Base-by-base conservation (phyloP, 768 basidiomycete genomes). In the Agaricus subrufescens region DNA sequence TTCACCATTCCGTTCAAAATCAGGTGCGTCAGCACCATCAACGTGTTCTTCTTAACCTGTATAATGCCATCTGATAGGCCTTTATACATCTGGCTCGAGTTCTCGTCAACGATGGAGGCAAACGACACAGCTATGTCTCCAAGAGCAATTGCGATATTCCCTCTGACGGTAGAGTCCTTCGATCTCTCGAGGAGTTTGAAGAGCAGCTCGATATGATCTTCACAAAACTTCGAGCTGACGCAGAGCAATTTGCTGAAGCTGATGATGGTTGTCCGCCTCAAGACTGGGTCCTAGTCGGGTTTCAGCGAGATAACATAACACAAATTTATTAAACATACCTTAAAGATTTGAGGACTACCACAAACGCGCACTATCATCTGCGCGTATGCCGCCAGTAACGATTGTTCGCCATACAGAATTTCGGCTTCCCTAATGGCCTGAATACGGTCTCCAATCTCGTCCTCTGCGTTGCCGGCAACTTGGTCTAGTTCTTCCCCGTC, bases 1-100 rank as follows among this genome's bases (percentile, higher is more conserved):
- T 98, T 99, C 80, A 99, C 91, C 97, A 98, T 98, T 2, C 96
- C 96, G 64, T 98, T 98, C 59, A 99, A 73, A 66, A 98, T 98
- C 58, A 99, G 73, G 69, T 98, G 94, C 10, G 94, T 96, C 54
- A 98, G 78, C 30, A 98, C 97, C 96, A 98, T 98, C 45, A 99
- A 80, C 37, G 96, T 97, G 72, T 98, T 98, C 80, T 98, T 98
- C 84, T 98, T 99, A 60, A 99, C 96, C 40, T 88, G 82, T 9
- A 92, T 71, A 62, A 96, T 83, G 40, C 74, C 75, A 68, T 99
- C 97, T 10, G 91, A 88, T 37, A 98, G 81, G 2, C 96, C 96
- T 65, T 88, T 89, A 76, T 98, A 99, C 2, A 99, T 77, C 62
- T 94, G 90, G 63, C 94, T 89, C 72, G 89, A 92, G 75, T 96